These are phyloP conservation scores for Incumbomyces lentus DNA, from an alignment of 2,329 filamentous ascomycete species.

Conservation along the genomic window DNA sequence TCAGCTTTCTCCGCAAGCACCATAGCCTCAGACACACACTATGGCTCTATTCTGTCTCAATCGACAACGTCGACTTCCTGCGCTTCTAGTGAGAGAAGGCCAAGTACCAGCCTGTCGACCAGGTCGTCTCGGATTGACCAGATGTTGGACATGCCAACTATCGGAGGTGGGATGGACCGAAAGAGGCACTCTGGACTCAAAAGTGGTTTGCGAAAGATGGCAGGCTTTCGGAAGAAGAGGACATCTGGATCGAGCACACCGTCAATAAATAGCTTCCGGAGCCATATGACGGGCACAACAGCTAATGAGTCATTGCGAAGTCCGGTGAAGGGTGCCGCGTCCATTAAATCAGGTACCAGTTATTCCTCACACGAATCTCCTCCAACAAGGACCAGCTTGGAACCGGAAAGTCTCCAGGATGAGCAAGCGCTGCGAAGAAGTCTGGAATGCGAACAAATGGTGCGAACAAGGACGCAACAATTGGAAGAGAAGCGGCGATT, in stretches of 20 bases:
- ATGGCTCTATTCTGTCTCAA: constrained; percentile 17
- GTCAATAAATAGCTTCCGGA: constrained; percentile 12
- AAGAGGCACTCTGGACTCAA: constrained; percentile 16
- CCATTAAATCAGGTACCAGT: constrained; percentile 15
- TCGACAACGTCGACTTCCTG: constrained; percentile 21
- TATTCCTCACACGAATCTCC: constrained; percentile 14
- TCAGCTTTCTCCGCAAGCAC: constrained; percentile 20
- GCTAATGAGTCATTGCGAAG: constrained; percentile 8
- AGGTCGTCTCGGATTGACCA: constrained; percentile 8
- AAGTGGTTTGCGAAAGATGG: constrained; percentile 17
- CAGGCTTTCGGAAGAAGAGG: constrained; percentile 16
- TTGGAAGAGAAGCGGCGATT: constrained; percentile 20
- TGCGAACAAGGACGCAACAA: constrained; percentile 16
- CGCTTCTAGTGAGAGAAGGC: constrained; percentile 18
- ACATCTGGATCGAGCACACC: constrained; percentile 11
- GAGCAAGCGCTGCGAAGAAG: constrained; percentile 15
- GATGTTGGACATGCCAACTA: constrained; percentile 8
- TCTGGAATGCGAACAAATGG: constrained; percentile 16
- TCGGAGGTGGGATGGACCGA: constrained; percentile 10
- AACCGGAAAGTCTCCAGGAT: constrained; percentile 10
- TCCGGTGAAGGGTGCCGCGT: constrained; percentile 11
- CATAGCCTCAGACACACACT: constrained; percentile 16
- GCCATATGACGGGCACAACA: constrained; percentile 10
- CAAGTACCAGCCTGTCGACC: constrained; percentile 10
- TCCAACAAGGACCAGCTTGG: constrained; percentile 9